These are phyloP conservation scores for Termitomyces sp. DNA, from an alignment of 768 basidiomycete genomes.

Conservation along the genomic window DNA sequence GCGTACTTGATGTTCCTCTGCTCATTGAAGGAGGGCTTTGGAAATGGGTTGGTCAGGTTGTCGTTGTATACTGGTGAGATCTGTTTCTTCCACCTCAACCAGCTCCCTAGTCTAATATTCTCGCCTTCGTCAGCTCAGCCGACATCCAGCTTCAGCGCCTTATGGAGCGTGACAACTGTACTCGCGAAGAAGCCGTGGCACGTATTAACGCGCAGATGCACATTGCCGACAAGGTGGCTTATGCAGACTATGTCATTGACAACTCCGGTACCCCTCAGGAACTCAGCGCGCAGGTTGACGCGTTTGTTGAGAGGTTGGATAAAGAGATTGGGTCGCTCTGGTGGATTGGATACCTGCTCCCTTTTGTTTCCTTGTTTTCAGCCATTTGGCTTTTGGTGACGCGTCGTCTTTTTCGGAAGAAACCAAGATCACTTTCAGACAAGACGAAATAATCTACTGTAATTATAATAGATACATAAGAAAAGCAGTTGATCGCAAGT, in stretches of 20 bases:
- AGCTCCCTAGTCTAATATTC: background rate
- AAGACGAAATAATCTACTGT: constrained; percentile 8
- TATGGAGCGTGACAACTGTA: constrained; percentile 66
- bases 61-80: constrained; percentile 88
- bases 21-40: constrained; percentile 86
- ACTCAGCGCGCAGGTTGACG: constrained; percentile 49
- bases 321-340: constrained; percentile 50
- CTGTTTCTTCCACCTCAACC: background rate
- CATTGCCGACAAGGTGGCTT: constrained; percentile 72
- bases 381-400: constrained; percentile 8
- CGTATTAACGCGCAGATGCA: constrained; percentile 80
- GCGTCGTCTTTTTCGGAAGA: constrained; percentile 11
- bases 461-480: background rate
- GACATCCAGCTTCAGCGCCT: constrained; percentile 83
- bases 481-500: background rate
- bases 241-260: constrained; percentile 83
- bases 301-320: constrained; percentile 37
- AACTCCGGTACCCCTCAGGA: constrained; percentile 78
- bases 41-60: constrained; percentile 75
- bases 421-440: constrained; percentile 1
- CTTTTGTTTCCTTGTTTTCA: constrained; percentile 14
- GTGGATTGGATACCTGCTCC: constrained; percentile 30
- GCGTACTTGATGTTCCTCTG: constrained; percentile 87
- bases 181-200: constrained; percentile 60
- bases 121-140: constrained; percentile 17